Evolutionary conservation across 2,329 filamentous ascomycete species (phyloP), one percentile per base, ranked within the genome.

Genomic region (Colletotrichum brevisporum): DNA sequence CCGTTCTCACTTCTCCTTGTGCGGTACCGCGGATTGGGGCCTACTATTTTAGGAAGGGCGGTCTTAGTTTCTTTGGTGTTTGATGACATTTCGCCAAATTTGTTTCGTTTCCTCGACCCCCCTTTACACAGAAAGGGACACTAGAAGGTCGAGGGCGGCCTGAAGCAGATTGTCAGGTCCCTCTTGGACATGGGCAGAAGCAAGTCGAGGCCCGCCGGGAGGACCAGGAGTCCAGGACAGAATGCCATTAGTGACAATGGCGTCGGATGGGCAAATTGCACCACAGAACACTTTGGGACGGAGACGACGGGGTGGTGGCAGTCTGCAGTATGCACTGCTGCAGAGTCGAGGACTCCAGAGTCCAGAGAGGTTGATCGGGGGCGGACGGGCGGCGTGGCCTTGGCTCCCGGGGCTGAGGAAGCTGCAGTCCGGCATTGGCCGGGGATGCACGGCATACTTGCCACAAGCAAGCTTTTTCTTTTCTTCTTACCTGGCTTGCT

Each of bases 81-180:
- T 51, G 54, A 54, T 59, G 61, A 65, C 53, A 68, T 58, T 59
- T 36, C 41, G 54, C 27, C 41, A 54, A 39, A 39, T 45, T 41
- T 66, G 65, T 65, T 68, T 68, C 54, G 65, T 64, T 65, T 68
- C 65, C 45, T 54, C 36, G 12, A 21, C 12, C 15, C 15, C 52
- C 36, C 24, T 27, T 15, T 13, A 24, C 24, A 31, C 27, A 10
- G 31, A 62, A 63, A 63, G 15, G 13, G 41, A n/a, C 13, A 43
- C 41, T 43, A 43, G 41, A n/a, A 13, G 5, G 56, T 16, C 24
- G 36, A 53, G 47, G 27, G 10, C 13, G 41, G 39, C 36, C 41
- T 24, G 51, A 52, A 56, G 51, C 50, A 56, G 51, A 67, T 67
- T 67, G 64, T 59, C 24, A 60, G 57, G 47, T 41, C 8, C 21